A percentile compares a stretch with the other conserved stretches of the same genome.
phyloP scores from a whole-genome alignment of 169 alveolate species.

The Theileria parva region DNA sequence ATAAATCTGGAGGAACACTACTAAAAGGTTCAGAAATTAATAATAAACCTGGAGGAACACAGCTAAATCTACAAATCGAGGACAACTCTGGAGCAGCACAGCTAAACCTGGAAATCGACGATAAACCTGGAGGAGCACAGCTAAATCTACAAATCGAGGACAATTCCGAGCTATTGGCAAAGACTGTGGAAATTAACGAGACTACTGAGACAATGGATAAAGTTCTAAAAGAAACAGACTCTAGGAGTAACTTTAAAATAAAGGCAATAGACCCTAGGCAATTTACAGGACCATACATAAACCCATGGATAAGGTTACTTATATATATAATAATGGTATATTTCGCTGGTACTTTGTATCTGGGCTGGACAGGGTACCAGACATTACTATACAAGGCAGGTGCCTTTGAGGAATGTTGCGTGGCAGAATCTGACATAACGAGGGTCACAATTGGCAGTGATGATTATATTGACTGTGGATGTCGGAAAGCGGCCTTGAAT shows the following conservation, averaged over 20 bases:
- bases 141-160: no score
- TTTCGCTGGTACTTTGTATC: slow-evolving; percentile 21
- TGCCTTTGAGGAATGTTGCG: slow-evolving; percentile 46
- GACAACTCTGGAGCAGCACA: no score
- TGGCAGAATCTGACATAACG: not conserved
- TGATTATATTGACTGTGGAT: slow-evolving; percentile 35
- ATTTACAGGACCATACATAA: not conserved
- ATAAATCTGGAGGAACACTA: not conserved
- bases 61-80: no score
- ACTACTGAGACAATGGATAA: not conserved
- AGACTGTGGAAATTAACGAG: not conserved
- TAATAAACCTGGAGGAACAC: no score
- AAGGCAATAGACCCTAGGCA: not conserved
- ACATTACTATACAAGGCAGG: slow-evolving; percentile 47
- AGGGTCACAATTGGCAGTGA: not conserved
- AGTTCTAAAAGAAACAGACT: not conserved
- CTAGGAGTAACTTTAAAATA: not conserved
- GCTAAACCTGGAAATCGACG: no score
- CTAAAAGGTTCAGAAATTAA: no score
- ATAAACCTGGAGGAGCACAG: no score
- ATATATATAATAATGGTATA: not conserved
- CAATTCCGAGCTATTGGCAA: not conserved
- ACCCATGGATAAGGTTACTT: not conserved
- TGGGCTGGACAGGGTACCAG: slow-evolving; percentile 50
- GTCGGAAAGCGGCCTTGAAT: slow-evolving; percentile 32